phyloP scores from a whole-genome alignment of 345 rosid species.

The Litchi chinensis region DNA sequence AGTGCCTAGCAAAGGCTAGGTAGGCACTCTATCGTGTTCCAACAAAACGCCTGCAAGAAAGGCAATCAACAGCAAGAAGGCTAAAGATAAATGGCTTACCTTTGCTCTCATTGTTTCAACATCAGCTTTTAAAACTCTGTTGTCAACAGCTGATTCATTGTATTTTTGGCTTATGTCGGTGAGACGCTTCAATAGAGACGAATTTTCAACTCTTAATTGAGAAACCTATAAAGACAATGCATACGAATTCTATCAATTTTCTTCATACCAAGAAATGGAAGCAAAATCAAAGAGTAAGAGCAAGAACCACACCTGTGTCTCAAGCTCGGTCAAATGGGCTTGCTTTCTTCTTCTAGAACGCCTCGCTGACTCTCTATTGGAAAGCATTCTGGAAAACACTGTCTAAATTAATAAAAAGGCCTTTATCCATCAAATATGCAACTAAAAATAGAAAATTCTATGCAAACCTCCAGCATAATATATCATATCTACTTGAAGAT shows the following conservation, averaged over 20 bases:
- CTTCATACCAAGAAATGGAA: neutral
- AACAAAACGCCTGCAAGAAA: conserved; percentile 5
- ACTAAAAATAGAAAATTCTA: neutral
- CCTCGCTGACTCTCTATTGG: conserved; percentile 96
- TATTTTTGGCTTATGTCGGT: conserved; percentile 73
- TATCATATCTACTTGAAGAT: neutral
- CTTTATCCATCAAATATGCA: neutral
- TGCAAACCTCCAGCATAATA: neutral
- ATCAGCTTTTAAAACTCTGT: conserved; percentile 90
- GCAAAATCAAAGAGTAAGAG: neutral
- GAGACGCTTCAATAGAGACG: conserved; percentile 63
- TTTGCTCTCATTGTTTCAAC: conserved; percentile 91
- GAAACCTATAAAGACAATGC: conserved; percentile 55
- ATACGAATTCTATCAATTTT: neutral
- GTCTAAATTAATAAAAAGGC: conserved; percentile 18
- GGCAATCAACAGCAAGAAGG: conserved; percentile 6
- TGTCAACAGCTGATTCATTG: conserved; percentile 79
- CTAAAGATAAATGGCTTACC: conserved; percentile 39
- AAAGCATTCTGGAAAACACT: conserved; percentile 73
- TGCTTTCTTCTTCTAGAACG: conserved; percentile 95
- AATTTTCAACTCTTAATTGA: conserved; percentile 79
- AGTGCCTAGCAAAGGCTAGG: neutral
- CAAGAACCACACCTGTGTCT: conserved; percentile 65
- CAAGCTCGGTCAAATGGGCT: conserved; percentile 87
- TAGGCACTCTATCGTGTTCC: neutral